Evolutionary conservation across 306 rosid genomes (phyloP).

Genomic region (Mucuna pruriens): DNA sequence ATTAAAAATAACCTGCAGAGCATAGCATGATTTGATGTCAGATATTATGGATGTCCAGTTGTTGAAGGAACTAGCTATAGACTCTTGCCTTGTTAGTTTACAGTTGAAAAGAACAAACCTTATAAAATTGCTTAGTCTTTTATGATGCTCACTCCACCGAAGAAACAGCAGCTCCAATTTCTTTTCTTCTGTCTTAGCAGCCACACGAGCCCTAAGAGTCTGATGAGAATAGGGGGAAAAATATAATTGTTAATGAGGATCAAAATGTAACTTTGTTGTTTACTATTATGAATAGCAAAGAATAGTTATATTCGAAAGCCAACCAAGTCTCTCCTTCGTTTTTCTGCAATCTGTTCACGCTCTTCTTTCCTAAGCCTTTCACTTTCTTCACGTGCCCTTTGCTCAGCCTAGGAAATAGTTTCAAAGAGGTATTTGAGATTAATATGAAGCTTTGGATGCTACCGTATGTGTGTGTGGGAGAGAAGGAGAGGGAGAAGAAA

Average conservation of each 20-base stretch:
- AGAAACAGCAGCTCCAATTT: constrained; percentile 95
- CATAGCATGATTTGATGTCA: constrained; percentile 29
- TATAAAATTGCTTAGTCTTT: constrained; percentile 89
- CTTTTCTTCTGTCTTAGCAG: constrained; percentile 98
- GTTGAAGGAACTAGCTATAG: constrained; percentile 30
- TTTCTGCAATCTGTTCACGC: constrained; percentile 90
- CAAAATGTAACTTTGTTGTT: background rate
- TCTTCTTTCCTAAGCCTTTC: constrained; percentile 89
- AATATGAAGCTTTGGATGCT: constrained; percentile 7
- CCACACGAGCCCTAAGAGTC: constrained; percentile 96
- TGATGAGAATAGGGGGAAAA: constrained; percentile 35
- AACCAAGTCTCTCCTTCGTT: constrained; percentile 93
- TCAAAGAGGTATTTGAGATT: constrained; percentile 26
- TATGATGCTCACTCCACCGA: constrained; percentile 95
- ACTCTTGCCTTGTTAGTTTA: background rate
- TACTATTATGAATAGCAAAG: background rate
- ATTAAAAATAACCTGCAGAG: constrained; percentile 94
- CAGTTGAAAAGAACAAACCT: constrained; percentile 57
- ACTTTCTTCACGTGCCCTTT: constrained; percentile 97
- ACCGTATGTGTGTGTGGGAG: background rate
- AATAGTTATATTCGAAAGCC: constrained; percentile 35
- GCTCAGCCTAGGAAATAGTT: constrained; percentile 77
- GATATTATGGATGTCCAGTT: constrained; percentile 23
- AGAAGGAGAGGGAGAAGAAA: constrained; percentile 8
- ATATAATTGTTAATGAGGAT: constrained; percentile 25